Evolutionary conservation across 345 rosid species (phyloP).

Genomic region (Eucalyptus sp.): DNA sequence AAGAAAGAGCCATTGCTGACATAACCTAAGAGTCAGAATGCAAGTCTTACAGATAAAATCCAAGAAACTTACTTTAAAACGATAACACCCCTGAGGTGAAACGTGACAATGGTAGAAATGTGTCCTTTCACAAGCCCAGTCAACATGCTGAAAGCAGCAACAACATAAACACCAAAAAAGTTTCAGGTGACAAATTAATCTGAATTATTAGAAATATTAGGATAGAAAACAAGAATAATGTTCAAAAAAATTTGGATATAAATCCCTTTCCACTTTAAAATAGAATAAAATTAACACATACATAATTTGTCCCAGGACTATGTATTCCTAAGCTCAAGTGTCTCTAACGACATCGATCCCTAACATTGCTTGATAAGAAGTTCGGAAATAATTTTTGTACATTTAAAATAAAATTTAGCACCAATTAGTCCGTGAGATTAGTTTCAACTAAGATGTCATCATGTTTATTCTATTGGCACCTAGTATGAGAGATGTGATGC

Average conservation of each 20-base stretch:
- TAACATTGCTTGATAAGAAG: background rate
- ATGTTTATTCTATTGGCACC: background rate
- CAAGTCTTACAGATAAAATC: background rate
- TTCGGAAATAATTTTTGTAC: background rate
- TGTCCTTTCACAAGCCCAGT: constrained; percentile 42
- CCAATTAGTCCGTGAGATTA: background rate
- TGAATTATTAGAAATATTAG: background rate
- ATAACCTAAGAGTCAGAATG: background rate
- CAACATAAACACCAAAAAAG: background rate
- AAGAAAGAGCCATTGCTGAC: background rate
- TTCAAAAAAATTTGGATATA: background rate
- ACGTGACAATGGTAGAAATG: constrained; percentile 49
- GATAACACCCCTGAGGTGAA: constrained; percentile 21
- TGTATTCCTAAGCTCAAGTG: background rate
- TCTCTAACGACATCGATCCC: background rate
- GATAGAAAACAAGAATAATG: background rate
- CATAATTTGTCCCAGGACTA: background rate
- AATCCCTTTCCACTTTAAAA: background rate
- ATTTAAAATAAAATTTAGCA: background rate
- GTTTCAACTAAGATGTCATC: background rate
- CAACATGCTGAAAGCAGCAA: constrained; percentile 16
- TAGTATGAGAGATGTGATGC: background rate
- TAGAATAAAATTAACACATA: background rate
- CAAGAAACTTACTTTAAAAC: constrained; percentile 36
- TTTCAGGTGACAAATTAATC: background rate